phyloP scores from a whole-genome alignment of 1,284 basidiomycete genomes.

The Melanopsichium pennsylvanicum region DNA sequence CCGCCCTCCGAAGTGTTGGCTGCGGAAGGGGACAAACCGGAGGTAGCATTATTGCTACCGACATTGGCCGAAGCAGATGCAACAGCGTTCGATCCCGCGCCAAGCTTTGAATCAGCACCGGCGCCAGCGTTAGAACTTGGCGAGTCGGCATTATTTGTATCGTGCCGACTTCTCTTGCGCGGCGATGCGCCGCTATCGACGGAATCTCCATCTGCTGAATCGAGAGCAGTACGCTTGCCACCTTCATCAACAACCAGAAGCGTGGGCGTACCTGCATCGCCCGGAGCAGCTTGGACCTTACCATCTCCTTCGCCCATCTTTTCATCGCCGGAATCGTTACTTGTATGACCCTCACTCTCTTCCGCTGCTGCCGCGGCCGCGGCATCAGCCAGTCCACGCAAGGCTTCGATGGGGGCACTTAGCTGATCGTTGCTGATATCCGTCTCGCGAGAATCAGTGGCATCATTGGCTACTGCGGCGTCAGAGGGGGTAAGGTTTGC shows the following conservation, averaged over 20 bases:
- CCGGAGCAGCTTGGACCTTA: background rate
- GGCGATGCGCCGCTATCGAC: slow-evolving; percentile 7
- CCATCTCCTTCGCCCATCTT: slow-evolving; percentile 1
- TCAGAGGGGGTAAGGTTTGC: slow-evolving; percentile 26
- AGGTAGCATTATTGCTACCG: background rate
- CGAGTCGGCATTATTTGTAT: slow-evolving; percentile 11
- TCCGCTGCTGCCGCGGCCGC: slow-evolving; percentile 81
- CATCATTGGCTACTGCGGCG: slow-evolving; percentile 7
- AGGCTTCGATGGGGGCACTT: slow-evolving; percentile 86
- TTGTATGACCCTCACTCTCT: slow-evolving; percentile 32
- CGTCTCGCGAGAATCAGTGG: slow-evolving; percentile 23
- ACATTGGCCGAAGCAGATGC: background rate
- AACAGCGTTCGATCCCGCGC: background rate
- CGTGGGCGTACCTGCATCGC: slow-evolving; percentile 4
- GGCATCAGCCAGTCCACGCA: slow-evolving; percentile 89
- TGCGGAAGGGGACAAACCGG: slow-evolving; percentile 17
- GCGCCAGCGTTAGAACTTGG: background rate
- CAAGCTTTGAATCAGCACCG: slow-evolving; percentile 4
- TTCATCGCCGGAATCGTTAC: slow-evolving; percentile 31
- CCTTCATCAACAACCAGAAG: slow-evolving; percentile 28
- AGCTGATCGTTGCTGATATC: slow-evolving; percentile 51
- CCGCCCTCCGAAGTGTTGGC: background rate
- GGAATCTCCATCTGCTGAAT: slow-evolving; percentile 2
- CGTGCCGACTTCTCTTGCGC: slow-evolving; percentile 23
- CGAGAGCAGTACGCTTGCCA: slow-evolving; percentile 16